Base-by-base conservation (phyloP, 139 green algal genomes). In the Closterium sp. region DNA sequence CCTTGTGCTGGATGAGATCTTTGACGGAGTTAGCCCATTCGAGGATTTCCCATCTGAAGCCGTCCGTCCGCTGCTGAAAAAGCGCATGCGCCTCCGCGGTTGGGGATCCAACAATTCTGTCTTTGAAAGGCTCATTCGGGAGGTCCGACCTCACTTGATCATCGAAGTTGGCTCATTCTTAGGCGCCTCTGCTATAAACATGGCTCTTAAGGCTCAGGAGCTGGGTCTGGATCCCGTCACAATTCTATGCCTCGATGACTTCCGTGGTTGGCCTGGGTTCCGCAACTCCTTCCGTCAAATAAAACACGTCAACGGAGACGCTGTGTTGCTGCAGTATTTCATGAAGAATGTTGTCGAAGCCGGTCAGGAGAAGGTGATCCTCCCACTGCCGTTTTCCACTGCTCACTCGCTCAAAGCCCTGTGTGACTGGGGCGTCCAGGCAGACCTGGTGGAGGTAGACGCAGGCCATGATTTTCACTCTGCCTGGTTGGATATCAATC, bases 391-490 rank as follows among this genome's bases (percentile, higher is more conserved):
- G n/a, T 89, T 89, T 13, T 90, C 85, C 30, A 89, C 84, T 29
- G 29, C 87, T 84, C 79, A 89, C 31, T 22, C n/a, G 29, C 29
- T 89, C 13, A 31, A 22, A n/a, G 62, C 42, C 24, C 90, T 93
- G 17, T 93, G 90, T 31, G 42, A 62, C 30, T 90, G 27, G 50
- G 90, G 90, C 9, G 28, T 93, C 1, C 45, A 21, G 19, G 90
- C 90, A 85, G 90, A 93, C 84, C 50, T 93, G 22, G 90, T 93
- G 19, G 90, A 93, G 30, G 90, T 93, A 28, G 90, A 93, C 31
- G 90, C 90, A 29, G 90, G 79, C 27, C 90, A 93, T 30, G 70
- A 87, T 45, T 93, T 93, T 30, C 90, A 88, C 70, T 87, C 50
- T 17, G 90, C 84, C 5, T 93, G 90, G 90, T 30, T 84, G 30